Base-by-base conservation (phyloP, 352 stramenopile genomes). In the Phytophthora hybrid region DNA sequence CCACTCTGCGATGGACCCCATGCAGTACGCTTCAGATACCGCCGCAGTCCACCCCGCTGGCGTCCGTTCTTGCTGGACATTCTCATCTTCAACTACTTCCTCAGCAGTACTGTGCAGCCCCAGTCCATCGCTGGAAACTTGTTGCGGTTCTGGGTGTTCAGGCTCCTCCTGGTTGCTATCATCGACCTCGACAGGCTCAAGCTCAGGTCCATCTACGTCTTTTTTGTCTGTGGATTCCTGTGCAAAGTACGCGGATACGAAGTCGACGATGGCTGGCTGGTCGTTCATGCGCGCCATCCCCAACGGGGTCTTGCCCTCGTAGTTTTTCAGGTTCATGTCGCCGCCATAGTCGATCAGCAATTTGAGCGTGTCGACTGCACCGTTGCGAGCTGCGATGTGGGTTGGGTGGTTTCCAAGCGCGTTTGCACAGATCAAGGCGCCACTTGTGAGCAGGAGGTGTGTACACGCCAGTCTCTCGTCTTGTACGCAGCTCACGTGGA, bases 241-340 rank as follows among this genome's bases (percentile, higher is more conserved):
- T 1, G 87, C 84, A 63, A 93, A 95, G 39, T 85, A 84, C 9
- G 85, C 66, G 0, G 70, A 67, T 32, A 95, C 87, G 29, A 86
- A 90, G n/a, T 89, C 63, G 10, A 94, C 84, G 23, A 94, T 74
- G 0, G 51, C 59, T 52, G 70, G 69, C 59, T 93, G 88, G 39
- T 80, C 44, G 37, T 85, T 72, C 87, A 97, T 95, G 3, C 89
- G 82, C 5, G 89, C 89, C 71, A 94, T 83, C 8, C 88, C 90
- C 1, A 96, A 63, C 3, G 89, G 86, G 5, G 89, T 96, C 54
- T 90, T 92, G 1, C 88, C 87, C 9, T 88, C 81, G 32, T 93
- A 97, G 52, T 97, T 97, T 49, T 91, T 92, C 5, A 93, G 65
- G 59, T 94, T 97, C 82, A 97, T 93, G 44, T 95, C 89, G 3